Evolutionary conservation across 2,329 filamentous ascomycete species (phyloP).

Genomic region (Claviceps maximensis): DNA sequence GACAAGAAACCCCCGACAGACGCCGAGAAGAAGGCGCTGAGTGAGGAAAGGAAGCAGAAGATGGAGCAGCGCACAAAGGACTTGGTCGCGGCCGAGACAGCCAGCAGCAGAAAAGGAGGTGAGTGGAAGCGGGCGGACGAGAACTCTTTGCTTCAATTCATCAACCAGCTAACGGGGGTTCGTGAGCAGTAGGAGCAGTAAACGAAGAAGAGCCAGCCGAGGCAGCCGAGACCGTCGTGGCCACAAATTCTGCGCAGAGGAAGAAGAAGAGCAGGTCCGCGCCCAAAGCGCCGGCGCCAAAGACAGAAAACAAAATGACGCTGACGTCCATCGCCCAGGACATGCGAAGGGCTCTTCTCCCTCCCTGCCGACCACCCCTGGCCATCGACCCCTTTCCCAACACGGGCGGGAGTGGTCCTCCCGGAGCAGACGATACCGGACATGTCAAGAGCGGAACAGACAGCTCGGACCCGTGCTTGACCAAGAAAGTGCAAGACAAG

Average conservation of each 20-base stretch:
- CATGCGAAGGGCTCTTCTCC: neutral
- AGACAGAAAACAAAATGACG: conserved; percentile 1
- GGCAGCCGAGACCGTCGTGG: neutral
- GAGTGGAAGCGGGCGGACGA: no score
- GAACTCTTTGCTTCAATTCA: no score
- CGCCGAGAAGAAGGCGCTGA: neutral
- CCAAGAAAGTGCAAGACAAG: neutral
- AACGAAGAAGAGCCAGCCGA: neutral
- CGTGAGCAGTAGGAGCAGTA: neutral
- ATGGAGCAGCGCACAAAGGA: neutral
- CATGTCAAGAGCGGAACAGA: no score
- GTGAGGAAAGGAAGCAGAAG: neutral
- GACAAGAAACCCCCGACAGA: conserved; percentile 1
- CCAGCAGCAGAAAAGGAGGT: neutral
- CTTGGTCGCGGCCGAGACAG: neutral
- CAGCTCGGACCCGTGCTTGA: neutral
- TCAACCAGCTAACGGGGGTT: no score
- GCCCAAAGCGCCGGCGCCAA: neutral
- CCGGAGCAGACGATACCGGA: neutral
- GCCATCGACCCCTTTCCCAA: neutral
- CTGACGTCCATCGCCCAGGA: conserved; percentile 1
- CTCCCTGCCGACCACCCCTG: neutral
- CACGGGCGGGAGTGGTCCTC: neutral
- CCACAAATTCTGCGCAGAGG: neutral
- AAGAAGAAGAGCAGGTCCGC: neutral